Conservation (phyloP, 2,329 filamentous ascomycete species). For the Dactylellina leptospora region DNA sequence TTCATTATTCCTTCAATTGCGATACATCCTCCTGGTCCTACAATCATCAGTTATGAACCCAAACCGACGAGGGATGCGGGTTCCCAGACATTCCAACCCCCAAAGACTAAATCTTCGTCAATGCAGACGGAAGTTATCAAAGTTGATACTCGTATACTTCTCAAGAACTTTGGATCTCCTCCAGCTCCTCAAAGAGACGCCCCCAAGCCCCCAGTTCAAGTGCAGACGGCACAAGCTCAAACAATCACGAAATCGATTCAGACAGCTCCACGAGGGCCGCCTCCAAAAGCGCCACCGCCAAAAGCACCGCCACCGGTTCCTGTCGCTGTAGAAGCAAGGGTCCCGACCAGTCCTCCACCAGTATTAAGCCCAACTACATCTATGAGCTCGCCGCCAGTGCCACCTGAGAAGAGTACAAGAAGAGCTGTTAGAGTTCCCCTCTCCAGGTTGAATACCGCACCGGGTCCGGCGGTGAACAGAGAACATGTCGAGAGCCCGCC, state of each 20-base stretch:
- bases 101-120: slow-evolving; percentile 66
- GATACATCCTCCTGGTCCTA: slow-evolving; percentile 87
- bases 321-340: slow-evolving; percentile 61
- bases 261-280: slow-evolving; percentile 62
- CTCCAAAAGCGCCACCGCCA: slow-evolving; percentile 52
- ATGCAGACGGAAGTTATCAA: slow-evolving; percentile 93
- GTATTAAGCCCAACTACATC: slow-evolving; percentile 36
- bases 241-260: slow-evolving; percentile 8
- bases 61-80: slow-evolving; percentile 81
- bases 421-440: slow-evolving; percentile 27
- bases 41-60: slow-evolving; percentile 66
- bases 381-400: slow-evolving; percentile 43
- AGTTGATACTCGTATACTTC: slow-evolving; percentile 67
- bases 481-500: slow-evolving; percentile 31
- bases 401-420: slow-evolving; percentile 47
- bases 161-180: slow-evolving; percentile 47
- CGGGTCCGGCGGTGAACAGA: slow-evolving; percentile 13
- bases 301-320: slow-evolving; percentile 50
- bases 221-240: neutral
- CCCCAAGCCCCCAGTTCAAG: slow-evolving; percentile 19
- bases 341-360: slow-evolving; percentile 32
- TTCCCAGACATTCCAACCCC: slow-evolving; percentile 75
- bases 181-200: slow-evolving; percentile 26
- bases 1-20: slow-evolving; percentile 82
- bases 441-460: slow-evolving; percentile 29